Conservation (phyloP, 371 early-diverging fungal genomes). For the Conidiobolus coronatus region DNA sequence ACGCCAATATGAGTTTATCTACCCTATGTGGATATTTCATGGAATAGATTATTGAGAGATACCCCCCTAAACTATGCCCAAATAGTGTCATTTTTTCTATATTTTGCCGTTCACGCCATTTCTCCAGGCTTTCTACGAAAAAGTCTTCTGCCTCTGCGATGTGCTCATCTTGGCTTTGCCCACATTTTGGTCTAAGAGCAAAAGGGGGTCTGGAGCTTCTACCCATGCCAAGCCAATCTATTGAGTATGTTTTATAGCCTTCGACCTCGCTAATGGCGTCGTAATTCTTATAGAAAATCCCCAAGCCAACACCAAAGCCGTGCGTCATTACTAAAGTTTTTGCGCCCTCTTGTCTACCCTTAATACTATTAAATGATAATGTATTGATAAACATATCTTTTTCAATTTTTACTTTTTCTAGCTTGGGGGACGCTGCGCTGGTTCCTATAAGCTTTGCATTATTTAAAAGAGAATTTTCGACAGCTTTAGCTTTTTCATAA, state of each 20-base stretch:
- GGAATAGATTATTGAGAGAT: slow-evolving; percentile 66
- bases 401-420: not conserved
- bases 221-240: slow-evolving; percentile 85
- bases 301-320: slow-evolving; percentile 82
- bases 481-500: not conserved
- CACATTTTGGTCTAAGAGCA: slow-evolving; percentile 13
- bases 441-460: not conserved
- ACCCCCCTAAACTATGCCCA: slow-evolving; percentile 77
- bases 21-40: slow-evolving; percentile 69
- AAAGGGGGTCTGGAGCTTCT: slow-evolving; percentile 51
- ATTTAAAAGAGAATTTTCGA: not conserved
- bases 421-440: no score
- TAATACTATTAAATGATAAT: not conserved
- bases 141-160: slow-evolving; percentile 43
- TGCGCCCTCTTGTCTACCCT: not conserved
- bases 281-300: slow-evolving; percentile 71
- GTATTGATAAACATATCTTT: slow-evolving; percentile 1
- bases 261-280: slow-evolving; percentile 33
- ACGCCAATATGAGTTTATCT: slow-evolving; percentile 69
- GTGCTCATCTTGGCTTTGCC: slow-evolving; percentile 21
- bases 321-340: slow-evolving; percentile 54
- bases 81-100: slow-evolving; percentile 61
- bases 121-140: slow-evolving; percentile 78
- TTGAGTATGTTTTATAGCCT: slow-evolving; percentile 45
- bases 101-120: slow-evolving; percentile 55